These are phyloP conservation scores for Datura wrightii DNA, from an alignment of 257 asterid species.

Conservation along the genomic window DNA sequence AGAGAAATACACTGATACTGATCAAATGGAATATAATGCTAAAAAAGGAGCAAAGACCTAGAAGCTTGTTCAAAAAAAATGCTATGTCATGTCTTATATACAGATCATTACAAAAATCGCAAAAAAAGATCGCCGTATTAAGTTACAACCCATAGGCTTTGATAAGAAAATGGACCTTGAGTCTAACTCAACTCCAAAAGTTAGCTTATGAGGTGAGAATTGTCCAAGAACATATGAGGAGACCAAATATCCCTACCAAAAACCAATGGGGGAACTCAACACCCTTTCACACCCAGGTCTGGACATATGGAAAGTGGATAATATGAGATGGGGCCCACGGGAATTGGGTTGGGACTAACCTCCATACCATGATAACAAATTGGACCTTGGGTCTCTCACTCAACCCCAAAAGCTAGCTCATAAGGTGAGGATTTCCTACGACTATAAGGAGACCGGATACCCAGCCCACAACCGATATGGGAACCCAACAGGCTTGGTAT, in stretches of 20 bases:
- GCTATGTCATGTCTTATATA: background rate
- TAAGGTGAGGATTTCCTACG: background rate
- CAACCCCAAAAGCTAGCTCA: background rate
- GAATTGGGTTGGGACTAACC: background rate
- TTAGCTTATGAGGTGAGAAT: background rate
- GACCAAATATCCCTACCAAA: background rate
- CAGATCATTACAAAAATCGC: background rate
- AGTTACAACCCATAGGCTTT: background rate
- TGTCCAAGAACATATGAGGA: background rate
- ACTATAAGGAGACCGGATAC: background rate
- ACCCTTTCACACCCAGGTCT: background rate
- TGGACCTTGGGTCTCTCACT: background rate
- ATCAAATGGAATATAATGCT: background rate
- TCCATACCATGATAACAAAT: background rate
- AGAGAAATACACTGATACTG: conserved; percentile 19
- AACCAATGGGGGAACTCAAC: background rate
- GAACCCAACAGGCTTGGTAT: background rate
- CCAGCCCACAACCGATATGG: background rate
- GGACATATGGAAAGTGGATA: background rate
- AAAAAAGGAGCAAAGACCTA: background rate
- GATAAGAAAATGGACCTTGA: background rate
- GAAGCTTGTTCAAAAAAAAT: background rate
- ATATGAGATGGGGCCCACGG: background rate
- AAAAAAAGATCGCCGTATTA: background rate
- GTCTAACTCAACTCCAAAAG: background rate